Base-by-base conservation (phyloP, 2,329 filamentous ascomycete species). In the Fusarium protoensiforme region DNA sequence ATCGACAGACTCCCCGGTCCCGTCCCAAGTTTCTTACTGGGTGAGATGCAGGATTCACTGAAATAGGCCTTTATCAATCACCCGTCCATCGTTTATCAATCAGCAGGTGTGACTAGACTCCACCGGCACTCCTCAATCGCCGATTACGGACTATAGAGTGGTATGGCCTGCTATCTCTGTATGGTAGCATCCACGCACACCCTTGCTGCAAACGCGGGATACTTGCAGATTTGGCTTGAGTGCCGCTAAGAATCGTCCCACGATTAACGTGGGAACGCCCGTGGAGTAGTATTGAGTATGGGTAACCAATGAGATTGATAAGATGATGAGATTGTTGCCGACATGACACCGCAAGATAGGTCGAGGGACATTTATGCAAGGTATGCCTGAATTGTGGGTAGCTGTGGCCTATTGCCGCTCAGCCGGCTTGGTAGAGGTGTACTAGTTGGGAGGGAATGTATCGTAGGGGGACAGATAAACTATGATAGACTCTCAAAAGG, bases 31-130 rank as follows among this genome's bases (percentile, higher is more conserved):
- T 7, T 29, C 41, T 64, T 57, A 64, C 62, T 60, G 53, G 53
- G 27, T 27, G 31, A 41, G n/a, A 41, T 61, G 56, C 62, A 38
- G 22, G 27, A 53, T 43, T 29, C 22, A 38, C 62, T 39, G 18
- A 14, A 39, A 43, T 22, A 22, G 39, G 41, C 14, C n/a, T 35
- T 65, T 61, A 65, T 65, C 62, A 65, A 61, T 65, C 62, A 51
- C 46, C 46, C 48, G 38, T 36, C 14, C 54, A 24, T 39, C 35
- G 8, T 41, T 64, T 61, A 65, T 65, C 62, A 65, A 65, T 65
- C 62, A 65, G 58, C 41, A 48, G 18, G 4, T 29, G 20, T 16
- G 31, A n/a, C 31, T n/a, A 51, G 24, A 35, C 41, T 36, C 62
- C 56, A 43, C 62, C 43, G 27, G n/a, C 9, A 5, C 16, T 6